These are phyloP conservation scores for Conticribra guillardii DNA, from an alignment of 108 stramenopile genomes.

Conservation along the genomic window DNA sequence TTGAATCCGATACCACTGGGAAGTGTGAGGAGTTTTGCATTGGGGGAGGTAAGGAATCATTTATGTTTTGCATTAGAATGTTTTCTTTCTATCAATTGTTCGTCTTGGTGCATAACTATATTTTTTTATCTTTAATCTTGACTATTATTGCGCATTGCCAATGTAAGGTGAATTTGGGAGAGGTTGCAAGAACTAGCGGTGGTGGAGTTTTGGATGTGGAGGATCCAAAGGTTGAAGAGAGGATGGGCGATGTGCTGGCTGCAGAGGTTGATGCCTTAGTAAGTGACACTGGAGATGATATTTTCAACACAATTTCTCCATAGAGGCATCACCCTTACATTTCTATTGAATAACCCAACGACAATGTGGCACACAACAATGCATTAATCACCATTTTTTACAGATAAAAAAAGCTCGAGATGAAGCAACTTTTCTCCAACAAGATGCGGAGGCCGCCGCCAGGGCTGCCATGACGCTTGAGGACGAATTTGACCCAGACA, in stretches of 20 bases:
- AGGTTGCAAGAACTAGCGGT: not conserved
- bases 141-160: too few species aligned
- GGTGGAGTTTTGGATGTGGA: conserved; percentile 71
- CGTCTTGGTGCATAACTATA: conserved; percentile 31
- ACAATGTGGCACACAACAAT: not conserved
- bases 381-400: not conserved
- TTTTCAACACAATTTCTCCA: too few species aligned
- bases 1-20: conserved; percentile 74
- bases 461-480: conserved; percentile 13
- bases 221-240: conserved; percentile 78
- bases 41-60: conserved; percentile 73
- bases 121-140: not conserved
- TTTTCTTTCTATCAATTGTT: too few species aligned
- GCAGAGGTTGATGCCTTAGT: conserved; percentile 73
- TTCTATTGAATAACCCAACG: too few species aligned
- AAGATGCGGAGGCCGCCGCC: conserved; percentile 40
- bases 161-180: not conserved
- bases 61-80: too few species aligned
- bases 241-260: conserved; percentile 65
- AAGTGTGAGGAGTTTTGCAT: conserved; percentile 83
- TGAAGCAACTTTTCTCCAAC: conserved; percentile 28
- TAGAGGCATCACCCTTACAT: too few species aligned
- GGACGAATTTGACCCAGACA: conserved; percentile 46
- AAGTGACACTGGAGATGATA: conserved; percentile 3
- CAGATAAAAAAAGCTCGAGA: conserved; percentile 47